phyloP scores from a whole-genome alignment of 2,329 filamentous ascomycete genomes.

The Arthroderma uncinatum region DNA sequence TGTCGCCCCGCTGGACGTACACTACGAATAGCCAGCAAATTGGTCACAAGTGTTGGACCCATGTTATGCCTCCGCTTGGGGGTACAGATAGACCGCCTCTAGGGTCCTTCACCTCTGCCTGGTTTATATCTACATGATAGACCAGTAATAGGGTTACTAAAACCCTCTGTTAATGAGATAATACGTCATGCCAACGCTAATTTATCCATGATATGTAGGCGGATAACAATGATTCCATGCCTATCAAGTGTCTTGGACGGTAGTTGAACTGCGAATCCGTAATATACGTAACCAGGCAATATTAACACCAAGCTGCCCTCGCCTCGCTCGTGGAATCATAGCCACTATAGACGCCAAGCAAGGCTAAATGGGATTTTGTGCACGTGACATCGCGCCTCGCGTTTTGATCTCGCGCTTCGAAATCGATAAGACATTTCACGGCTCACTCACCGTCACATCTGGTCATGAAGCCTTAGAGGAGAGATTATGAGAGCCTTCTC shows the following conservation, averaged over 20 bases:
- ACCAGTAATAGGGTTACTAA: neutral
- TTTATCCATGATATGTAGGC: neutral
- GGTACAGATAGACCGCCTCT: neutral
- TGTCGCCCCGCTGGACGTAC: neutral
- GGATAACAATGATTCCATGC: neutral
- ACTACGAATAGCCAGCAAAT: neutral
- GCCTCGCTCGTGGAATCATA: too few relatives aligned
- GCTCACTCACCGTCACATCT: neutral
- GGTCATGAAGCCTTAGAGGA: neutral
- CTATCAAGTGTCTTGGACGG: neutral
- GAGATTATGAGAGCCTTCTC: neutral
- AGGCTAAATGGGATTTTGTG: neutral
- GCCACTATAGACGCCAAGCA: too few relatives aligned
- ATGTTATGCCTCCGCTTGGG: neutral
- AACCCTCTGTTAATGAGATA: neutral
- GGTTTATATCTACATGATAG: neutral
- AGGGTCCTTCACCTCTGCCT: neutral
- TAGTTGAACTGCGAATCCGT: neutral
- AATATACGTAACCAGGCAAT: neutral
- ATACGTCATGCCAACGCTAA: neutral
- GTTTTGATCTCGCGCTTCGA: neutral
- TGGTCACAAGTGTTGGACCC: neutral
- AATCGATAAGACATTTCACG: neutral
- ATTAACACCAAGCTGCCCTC: too few relatives aligned
- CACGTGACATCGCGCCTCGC: conserved; percentile 5